These are phyloP conservation scores for Vigna angularis DNA, from an alignment of 306 rosid genomes.

Conservation along the genomic window DNA sequence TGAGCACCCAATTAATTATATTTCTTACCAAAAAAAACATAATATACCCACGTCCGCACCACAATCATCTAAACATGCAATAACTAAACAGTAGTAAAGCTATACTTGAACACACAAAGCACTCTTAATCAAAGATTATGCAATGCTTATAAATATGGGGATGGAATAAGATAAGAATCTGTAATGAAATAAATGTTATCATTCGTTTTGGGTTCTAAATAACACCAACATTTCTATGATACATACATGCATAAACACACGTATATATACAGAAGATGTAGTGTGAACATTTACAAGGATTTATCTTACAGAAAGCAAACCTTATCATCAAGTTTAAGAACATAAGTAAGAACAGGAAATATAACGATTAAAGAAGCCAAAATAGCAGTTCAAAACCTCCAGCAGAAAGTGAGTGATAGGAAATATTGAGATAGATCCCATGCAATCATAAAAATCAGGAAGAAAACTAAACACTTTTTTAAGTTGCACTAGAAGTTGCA, in stretches of 20 bases:
- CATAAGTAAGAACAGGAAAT: slow-evolving; percentile 37
- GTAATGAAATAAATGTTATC: background rate
- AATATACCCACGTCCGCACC: slow-evolving; percentile 39
- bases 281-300: background rate
- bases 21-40: slow-evolving; percentile 21
- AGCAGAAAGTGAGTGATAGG: slow-evolving; percentile 28
- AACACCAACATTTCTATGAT: slow-evolving; percentile 18
- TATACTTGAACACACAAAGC: slow-evolving; percentile 18
- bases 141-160: background rate
- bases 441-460: slow-evolving; percentile 31
- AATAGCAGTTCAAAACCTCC: slow-evolving; percentile 11
- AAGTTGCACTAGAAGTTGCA: slow-evolving; percentile 15
- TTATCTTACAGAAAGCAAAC: slow-evolving; percentile 9
- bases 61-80: slow-evolving; percentile 36
- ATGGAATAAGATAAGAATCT: slow-evolving; percentile 23
- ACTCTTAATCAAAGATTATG: slow-evolving; percentile 21
- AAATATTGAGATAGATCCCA: slow-evolving; percentile 33
- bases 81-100: background rate
- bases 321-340: slow-evolving; percentile 29
- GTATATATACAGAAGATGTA: background rate
- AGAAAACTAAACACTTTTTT: slow-evolving; percentile 18
- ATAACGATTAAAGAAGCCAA: slow-evolving; percentile 20
- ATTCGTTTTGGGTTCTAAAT: slow-evolving; percentile 11
- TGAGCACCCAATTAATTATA: slow-evolving; percentile 28
- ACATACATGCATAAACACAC: no score